A percentile compares a stretch with the other conserved stretches of the same genome.
Evolutionary conservation across 202 grass and related monocot species (phyloP).

Genomic region (Setaria viridis): DNA sequence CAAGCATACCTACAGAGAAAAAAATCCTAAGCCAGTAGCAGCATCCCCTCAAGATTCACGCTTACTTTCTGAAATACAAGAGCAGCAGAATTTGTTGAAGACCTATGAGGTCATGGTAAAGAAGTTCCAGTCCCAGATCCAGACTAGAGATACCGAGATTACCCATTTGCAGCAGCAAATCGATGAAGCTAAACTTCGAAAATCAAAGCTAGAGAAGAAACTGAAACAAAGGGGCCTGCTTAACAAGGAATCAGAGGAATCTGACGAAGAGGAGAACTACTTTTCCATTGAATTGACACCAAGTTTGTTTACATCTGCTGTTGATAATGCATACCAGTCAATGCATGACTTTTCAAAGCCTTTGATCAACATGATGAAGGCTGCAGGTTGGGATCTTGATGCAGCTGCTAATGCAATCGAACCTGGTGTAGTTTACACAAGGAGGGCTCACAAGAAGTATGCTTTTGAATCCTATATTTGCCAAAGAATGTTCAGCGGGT

Average conservation of each 20-base stretch:
- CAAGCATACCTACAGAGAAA: conserved; percentile 92
- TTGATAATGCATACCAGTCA: conserved; percentile 78
- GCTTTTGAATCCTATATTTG: conserved; percentile 94
- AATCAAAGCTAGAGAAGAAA: conserved; percentile 96
- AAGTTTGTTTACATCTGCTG: conserved; percentile 80
- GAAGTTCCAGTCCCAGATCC: conserved; percentile 95
- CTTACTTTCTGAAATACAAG: conserved; percentile 90
- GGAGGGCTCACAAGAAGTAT: conserved; percentile 90
- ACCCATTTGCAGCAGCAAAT: conserved; percentile 79
- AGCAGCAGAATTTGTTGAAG: conserved; percentile 92
- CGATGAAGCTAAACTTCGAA: conserved; percentile 79
- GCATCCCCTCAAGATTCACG: conserved; percentile 85
- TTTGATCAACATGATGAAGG: conserved; percentile 99
- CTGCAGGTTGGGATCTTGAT: conserved; percentile 95
- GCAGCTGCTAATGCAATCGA: conserved; percentile 85
- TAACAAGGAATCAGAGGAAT: conserved; percentile 74
- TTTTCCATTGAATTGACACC: conserved; percentile 95
- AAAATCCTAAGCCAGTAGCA: conserved; percentile 79
- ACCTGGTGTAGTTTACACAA: conserved; percentile 69
- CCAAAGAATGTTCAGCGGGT: conserved; percentile 93
- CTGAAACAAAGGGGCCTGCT: conserved; percentile 89
- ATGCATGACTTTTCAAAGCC: conserved; percentile 98
- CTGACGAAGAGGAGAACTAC: conserved; percentile 86
- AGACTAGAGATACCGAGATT: conserved; percentile 84
- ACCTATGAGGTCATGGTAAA: conserved; percentile 98